Evolutionary conservation across 352 stramenopile genomes (phyloP), one percentile per base, ranked within the genome.

Genomic region (Pythium utonaiense): DNA sequence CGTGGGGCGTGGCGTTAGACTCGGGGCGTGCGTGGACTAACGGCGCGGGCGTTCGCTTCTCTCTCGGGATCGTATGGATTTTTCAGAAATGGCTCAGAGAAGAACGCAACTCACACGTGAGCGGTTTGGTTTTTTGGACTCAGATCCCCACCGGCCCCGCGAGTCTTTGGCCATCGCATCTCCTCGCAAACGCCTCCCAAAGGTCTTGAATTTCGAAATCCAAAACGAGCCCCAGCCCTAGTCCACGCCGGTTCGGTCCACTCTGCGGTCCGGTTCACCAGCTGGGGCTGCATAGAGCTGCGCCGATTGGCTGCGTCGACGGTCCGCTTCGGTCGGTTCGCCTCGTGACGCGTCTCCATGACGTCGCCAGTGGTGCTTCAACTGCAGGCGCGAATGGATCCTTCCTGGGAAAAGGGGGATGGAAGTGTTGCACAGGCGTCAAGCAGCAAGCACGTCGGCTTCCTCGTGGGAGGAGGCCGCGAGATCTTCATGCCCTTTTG

Each of bases 21-120:
- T 47, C 48, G 27, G 25, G 33, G 19, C 19, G 51, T 28, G 36
- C 21, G 24, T 58, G n/a, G 24, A 30, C 44, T 34, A 34, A 52
- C 24, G 10, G 42, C 42, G 21, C 24, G 42, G 22, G 16, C 17
- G 28, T 21, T 28, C 21, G 36, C 21, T 48, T 34, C 52, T 42
- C 30, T 45, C 27, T 34, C 42, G 14, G 14, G 47, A 21, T 57
- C 27, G 28, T 54, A 44, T 59, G 62, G 55, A 64, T 69, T 69
- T 60, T 69, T 69, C 55, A 51, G 48, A 69, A 69, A 63, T 69
- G 62, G 62, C 62, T 69, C 62, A 69, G 58, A 69, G 62, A 69
- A 69, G 62, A 69, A 63, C 62, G 62, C 62, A 69, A 68, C 38
- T 66, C 60, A 66, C 60, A 27, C 19, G 38, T 24, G 13, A 40